Base-by-base conservation (phyloP, 148 eudicot genomes). In the Drosera capensis region DNA sequence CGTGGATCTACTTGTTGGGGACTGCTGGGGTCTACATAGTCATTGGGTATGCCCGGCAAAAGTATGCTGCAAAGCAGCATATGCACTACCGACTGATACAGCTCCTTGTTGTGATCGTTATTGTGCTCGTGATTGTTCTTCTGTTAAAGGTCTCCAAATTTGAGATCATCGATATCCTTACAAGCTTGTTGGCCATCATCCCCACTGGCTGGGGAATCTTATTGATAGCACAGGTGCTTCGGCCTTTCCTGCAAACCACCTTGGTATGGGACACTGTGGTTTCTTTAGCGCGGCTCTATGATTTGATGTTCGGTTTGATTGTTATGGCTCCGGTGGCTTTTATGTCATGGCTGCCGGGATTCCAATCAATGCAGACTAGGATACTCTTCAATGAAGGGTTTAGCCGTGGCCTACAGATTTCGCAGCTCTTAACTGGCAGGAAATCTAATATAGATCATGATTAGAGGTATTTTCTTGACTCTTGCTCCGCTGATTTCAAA, bases 151-250 rank as follows among this genome's bases (percentile, higher is more conserved):
- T 63, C 53, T 47, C 59, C 45, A 25, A 56, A 14, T 57, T 63
- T 29, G 48, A 39, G 12, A 51, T 57, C 23, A 20, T 23, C 12
- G 68, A 63, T 51, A 13, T 57, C n/a, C 34, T 49, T 15, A 38
- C 43, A 7, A 37, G 54, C 36, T 24, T 49, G 16, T 38, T 49
- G 14, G 68, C 52, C 13, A 48, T 63, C 36, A 18, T 63, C 37
- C 68, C 68, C 40, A 63, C 68, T 13, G 68, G 68, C 3, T 63
- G 68, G 68, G 68, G 67, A 25, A 41, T 37, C 16, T 23, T 43
- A 43, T 51, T 43, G 41, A 63, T 63, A 13, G 49, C 68, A 17
- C 62, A 63, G 55, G 68, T 51, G 15, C 48, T 52, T 57, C 54
- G 57, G 23, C 53, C 62, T 1, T 14, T 63, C 15, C 24, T 63